Evolutionary conservation across 805 yeast species (phyloP), one percentile per base, ranked within the genome.

Genomic region (Candida nitratophila): DNA sequence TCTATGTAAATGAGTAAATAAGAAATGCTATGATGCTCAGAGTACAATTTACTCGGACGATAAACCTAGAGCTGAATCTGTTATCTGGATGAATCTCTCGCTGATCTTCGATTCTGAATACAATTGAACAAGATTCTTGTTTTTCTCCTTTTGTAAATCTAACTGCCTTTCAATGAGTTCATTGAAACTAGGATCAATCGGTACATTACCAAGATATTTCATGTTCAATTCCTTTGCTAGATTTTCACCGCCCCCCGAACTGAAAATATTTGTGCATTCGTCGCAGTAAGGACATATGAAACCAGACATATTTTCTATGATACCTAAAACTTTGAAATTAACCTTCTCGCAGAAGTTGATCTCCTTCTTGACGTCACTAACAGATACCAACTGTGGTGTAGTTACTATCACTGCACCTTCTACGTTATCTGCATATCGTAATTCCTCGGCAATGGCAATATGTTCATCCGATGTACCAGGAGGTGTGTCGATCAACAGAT

Each of bases 391-490:
- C 57, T 93, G 99, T 1, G 99, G 99, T 0, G 99, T 93, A 0
- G 99, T 93, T 7, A 93, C 99, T 2, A 93, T 77, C 0, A 93
- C 81, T 1, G 96, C 96, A 0, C 98, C 98, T 54, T 88, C 96
- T 2, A 91, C 88, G 24, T 73, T 71, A 1, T 81, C 80, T 50
- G 70, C 64, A 59, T 66, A 74, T 45, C 83, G 66, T 35, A 93
- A 70, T 61, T 89, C 95, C 58, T 93, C 98, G 5, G 97, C 97
- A 33, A 95, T 84, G 4, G 96, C 89, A 33, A 93, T 93, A 61
- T 93, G 99, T 61, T 93, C 99, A 63, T 93, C 99, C 0, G 96
- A 85, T 0, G 99, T 93, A 0, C 99, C 99, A 0, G 99, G 99
- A 1, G 99, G 99, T 0, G 99, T 93, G 60, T 93, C 99, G 6